Conservation (phyloP, 1,284 basidiomycete species). For the Phaffia rhodozyma region DNA sequence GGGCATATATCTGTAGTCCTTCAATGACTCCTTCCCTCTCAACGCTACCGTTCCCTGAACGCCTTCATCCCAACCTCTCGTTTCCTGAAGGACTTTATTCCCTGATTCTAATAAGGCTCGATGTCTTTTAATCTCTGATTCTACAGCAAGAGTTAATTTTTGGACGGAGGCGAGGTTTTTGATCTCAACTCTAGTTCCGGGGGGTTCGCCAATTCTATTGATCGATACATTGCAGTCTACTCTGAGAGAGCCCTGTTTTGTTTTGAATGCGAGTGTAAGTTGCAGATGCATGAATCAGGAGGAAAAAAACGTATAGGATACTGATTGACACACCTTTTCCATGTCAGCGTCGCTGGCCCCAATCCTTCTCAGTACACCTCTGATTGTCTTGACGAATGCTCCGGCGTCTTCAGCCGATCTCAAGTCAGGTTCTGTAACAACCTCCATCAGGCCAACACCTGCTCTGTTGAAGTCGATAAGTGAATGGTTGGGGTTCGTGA, state of each 20-base stretch:
- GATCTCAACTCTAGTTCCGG: conserved; percentile 84
- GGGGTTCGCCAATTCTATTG: conserved; percentile 49
- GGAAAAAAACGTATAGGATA: background rate
- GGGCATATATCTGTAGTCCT: conserved; percentile 97
- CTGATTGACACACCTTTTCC: conserved; percentile 58
- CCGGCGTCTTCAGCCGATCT: conserved; percentile 85
- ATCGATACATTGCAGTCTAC: conserved; percentile 96
- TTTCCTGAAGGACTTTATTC: conserved; percentile 60
- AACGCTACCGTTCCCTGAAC: conserved; percentile 68
- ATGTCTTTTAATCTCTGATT: conserved; percentile 60
- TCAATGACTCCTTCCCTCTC: conserved; percentile 82
- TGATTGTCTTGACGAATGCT: conserved; percentile 73
- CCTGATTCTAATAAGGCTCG: conserved; percentile 47
- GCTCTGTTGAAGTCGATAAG: conserved; percentile 84
- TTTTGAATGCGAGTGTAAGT: background rate
- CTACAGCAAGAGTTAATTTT: conserved; percentile 78
- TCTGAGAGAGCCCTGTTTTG: conserved; percentile 66
- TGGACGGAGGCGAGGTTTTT: conserved; percentile 93
- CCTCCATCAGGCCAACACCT: conserved; percentile 84
- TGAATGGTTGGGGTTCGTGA: conserved; percentile 47
- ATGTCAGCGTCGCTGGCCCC: conserved; percentile 92
- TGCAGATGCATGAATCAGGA: background rate
- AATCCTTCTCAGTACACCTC: conserved; percentile 65
- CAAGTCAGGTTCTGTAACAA: conserved; percentile 79
- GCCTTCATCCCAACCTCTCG: conserved; percentile 78